Conservation (phyloP, 768 basidiomycete genomes). For the Myochromella boudieri region DNA sequence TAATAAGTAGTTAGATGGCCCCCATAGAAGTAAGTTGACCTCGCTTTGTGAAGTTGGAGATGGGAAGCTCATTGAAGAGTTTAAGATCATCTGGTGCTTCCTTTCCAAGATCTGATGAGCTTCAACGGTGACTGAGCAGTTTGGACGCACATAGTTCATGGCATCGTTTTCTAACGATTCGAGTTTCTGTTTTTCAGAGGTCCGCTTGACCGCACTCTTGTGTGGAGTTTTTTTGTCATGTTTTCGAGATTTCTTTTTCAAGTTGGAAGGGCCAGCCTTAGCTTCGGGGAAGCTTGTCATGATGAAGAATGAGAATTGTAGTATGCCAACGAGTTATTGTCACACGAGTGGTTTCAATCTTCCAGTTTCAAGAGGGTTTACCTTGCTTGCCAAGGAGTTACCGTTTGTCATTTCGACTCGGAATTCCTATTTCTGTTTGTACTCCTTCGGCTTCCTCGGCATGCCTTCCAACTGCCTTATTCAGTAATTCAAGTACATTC, state of each 20-base stretch:
- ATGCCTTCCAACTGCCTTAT: too few species aligned
- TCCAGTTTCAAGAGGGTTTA: too few species aligned
- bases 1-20: background rate
- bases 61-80: slow-evolving; percentile 72
- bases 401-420: too few species aligned
- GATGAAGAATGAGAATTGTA: too few species aligned
- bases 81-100: slow-evolving; percentile 49
- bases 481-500: too few species aligned
- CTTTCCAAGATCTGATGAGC: slow-evolving; percentile 33
- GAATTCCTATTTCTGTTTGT: too few species aligned
- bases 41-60: slow-evolving; percentile 74
- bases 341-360: too few species aligned
- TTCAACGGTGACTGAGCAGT: background rate
- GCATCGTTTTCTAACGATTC: slow-evolving; percentile 50
- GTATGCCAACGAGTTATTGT: too few species aligned
- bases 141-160: slow-evolving; percentile 43
- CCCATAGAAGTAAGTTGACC: slow-evolving; percentile 38
- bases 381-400: too few species aligned
- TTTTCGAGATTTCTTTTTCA: slow-evolving; percentile 5
- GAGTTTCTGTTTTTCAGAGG: slow-evolving; percentile 47
- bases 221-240: slow-evolving; percentile 7
- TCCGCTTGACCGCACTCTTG: slow-evolving; percentile 37
- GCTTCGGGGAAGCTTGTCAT: too few species aligned
- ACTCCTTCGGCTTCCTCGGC: too few species aligned
- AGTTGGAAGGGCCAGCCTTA: slow-evolving; percentile 18